Conservation (phyloP, 139 green algal species). For the Chlorokybus atmophyticus region DNA sequence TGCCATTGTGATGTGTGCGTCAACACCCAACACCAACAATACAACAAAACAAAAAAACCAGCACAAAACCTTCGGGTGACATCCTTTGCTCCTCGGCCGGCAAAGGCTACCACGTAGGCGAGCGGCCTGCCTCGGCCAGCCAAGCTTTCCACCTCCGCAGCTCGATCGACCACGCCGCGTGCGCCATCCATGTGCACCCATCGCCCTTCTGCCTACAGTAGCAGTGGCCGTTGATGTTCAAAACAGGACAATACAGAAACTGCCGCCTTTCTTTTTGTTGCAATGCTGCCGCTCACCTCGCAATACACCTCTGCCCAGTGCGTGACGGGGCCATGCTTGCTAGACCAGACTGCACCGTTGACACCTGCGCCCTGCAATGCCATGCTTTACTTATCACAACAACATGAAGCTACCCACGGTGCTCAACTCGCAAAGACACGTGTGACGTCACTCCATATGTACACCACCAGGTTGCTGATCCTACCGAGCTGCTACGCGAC, state of each 20-base stretch:
- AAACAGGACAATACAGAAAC: too few relatives aligned
- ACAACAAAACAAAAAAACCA: constrained; percentile 1
- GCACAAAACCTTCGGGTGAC: constrained; percentile 13
- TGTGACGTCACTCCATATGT: too few relatives aligned
- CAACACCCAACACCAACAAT: too few relatives aligned
- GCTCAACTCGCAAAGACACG: not conserved
- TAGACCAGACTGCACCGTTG: constrained; percentile 11
- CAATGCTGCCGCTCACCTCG: too few relatives aligned
- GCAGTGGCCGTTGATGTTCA: too few relatives aligned
- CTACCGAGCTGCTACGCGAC: too few relatives aligned
- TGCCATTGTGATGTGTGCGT: too few relatives aligned
- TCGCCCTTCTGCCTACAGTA: constrained; percentile 27
- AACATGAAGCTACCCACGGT: not conserved
- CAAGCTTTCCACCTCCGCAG: constrained; percentile 27
- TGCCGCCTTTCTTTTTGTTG: too few relatives aligned
- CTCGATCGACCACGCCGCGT: constrained; percentile 46
- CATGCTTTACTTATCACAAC: not conserved
- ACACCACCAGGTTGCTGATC: too few relatives aligned
- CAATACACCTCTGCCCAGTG: constrained; percentile 75
- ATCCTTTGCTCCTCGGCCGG: constrained; percentile 24
- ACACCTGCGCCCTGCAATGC: not conserved
- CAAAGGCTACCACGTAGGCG: constrained; percentile 21
- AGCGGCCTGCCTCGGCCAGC: constrained; percentile 9
- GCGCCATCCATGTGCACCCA: constrained; percentile 69
- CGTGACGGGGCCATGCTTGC: constrained; percentile 1